Evolutionary conservation across 352 stramenopile genomes (phyloP), one percentile per base, ranked within the genome.

Genomic region (Phytophthora ramorum): DNA sequence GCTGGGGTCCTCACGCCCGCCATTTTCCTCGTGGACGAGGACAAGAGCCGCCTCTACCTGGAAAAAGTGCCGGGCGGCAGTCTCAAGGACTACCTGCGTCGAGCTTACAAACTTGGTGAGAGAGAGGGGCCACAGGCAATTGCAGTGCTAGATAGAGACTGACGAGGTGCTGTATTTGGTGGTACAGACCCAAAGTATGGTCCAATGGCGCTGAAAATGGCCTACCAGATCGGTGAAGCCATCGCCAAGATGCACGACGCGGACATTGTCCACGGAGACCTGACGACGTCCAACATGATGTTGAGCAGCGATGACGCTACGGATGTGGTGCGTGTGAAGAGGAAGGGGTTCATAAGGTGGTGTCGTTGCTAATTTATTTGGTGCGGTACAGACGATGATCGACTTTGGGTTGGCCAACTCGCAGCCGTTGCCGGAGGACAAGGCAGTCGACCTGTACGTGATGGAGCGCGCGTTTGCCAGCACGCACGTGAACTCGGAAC

Each of bases 211-310:
- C 38, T 90, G 37, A 67, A 83, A 53, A 81, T 97, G 32, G 91
- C 90, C 52, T 89, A 89, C 52, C 71, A 84, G 55, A 94, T 98
- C 46, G 94, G 94, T 20, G 77, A 77, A 58, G 79, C 95, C n/a
- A 90, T 98, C 61, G 94, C 85, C 30, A 92, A 90, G 65, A 95
- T 98, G 81, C 92, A 98, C 70, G 89, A 96, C 76, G 78, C 91
- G 20, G 90, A 96, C 59, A 89, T 98, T 64, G 87, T 98, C 48
- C 94, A 98, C 63, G 94, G 94, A 46, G 94, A 98, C 71, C 75
- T 98, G 43, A 98, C 92, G 40, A 98, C 94, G 22, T 98, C 92
- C 45, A 98, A 98, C 65, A 90, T 98, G 70, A 95, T 98, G 87
- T 69, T 96, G n/a, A 78, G 71, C 57, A 89, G 79, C 46, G 69